These are phyloP conservation scores for Geum urbanum DNA, from an alignment of 306 rosid genomes.

Conservation along the genomic window DNA sequence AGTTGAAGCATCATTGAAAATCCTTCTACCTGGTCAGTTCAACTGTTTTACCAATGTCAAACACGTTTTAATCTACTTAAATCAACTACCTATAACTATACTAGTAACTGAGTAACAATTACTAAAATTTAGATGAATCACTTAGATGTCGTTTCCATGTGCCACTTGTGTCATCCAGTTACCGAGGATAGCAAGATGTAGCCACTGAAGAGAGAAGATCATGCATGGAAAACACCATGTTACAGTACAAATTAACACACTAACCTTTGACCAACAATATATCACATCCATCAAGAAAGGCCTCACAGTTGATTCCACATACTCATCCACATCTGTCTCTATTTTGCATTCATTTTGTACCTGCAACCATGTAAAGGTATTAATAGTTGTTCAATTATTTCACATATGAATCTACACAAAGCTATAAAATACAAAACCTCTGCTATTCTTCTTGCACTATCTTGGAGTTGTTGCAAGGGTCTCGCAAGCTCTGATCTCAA, in stretches of 20 bases:
- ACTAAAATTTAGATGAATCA: not conserved
- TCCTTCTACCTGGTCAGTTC: not conserved
- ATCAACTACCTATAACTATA: not conserved
- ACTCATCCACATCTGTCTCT: conserved; percentile 79
- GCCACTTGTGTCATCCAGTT: not conserved
- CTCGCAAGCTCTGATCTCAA: conserved; percentile 85
- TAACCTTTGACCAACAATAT: conserved; percentile 95
- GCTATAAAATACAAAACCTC: conserved; percentile 52
- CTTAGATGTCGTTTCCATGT: not conserved
- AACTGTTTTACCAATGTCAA: not conserved
- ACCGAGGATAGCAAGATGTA: not conserved
- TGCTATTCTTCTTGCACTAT: conserved; percentile 93
- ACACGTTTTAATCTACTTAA: not conserved
- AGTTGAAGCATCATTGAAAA: not conserved
- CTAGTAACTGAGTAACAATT: not conserved
- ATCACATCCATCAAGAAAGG: conserved; percentile 97
- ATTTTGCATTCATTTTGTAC: conserved; percentile 94
- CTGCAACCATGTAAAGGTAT: conserved; percentile 37
- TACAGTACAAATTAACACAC: conserved; percentile 22
- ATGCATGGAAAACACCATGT: not conserved
- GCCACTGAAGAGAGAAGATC: not conserved
- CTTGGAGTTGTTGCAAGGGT: conserved; percentile 95
- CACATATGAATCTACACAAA: conserved; percentile 3
- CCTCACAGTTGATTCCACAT: conserved; percentile 92
- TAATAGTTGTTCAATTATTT: conserved; percentile 12